Base-by-base conservation (phyloP, 225 moss, liverwort and hornwort species). In the Sphagnum contortum region DNA sequence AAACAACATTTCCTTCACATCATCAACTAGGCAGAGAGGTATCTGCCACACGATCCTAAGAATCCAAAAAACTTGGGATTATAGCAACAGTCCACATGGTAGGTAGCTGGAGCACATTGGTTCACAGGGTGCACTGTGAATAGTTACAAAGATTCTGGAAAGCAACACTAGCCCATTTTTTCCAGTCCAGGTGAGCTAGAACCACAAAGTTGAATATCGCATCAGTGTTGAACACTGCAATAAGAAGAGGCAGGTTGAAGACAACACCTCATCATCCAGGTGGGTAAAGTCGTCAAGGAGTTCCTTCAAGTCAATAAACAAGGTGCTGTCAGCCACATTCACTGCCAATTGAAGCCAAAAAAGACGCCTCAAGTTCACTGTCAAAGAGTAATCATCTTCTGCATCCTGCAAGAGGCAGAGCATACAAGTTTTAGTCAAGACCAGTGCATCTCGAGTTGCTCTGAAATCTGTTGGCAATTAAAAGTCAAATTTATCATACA, bases 341-440 rank as follows among this genome's bases (percentile, higher is more conserved):
- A 87, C 76, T 67, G 79, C 75, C 69, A 87, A 66, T 62, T 93
- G 98, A 48, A 98, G 74, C 69, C 93, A 81, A 73, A 87, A 86
- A 79, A 93, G 83, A 50, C 93, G 80, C 74, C 85, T 87, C 52
- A 98, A 64, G 72, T 98, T 98, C 60, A 93, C 98, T 50, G 79
- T 89, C 75, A 98, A 68, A 65, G 93, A 82, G 71, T 91, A 98
- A 47, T 86, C 87, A 73, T 98, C 98, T 44, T 91, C 93, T 61
- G 87, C 73, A 61, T 91, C 93, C 94, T 94, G 77, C 58, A 63
- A 72, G 71, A 59, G 29, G 47, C 66, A 73, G 5, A 59, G 59
- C 52, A 52, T 29, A 29, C 29, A 29, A 29, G 29, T 29, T 29
- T 29, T 29, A 29, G 29, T 29, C 29, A 29, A 29, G 29, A 29